Evolutionary conservation across 345 rosid species (phyloP), one percentile per base, ranked within the genome.

Genomic region (Kernera saxatilis): DNA sequence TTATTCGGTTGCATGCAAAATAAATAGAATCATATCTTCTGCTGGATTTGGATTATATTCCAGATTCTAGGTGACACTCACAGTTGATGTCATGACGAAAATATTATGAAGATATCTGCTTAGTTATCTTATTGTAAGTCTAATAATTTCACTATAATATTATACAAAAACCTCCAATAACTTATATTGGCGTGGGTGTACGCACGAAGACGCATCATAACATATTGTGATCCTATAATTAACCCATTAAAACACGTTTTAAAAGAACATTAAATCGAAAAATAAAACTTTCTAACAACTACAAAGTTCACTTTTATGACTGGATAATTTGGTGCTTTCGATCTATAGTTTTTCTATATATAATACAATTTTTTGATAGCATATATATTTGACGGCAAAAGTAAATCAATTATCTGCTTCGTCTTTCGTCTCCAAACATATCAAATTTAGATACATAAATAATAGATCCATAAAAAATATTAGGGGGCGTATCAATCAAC

Each of bases 41-140:
- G 27, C 22, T 75, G 65, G 78, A 74, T 74, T 25, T 75, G 61
- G 75, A 63, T 76, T 63, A 63, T 76, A 70, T 76, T 74, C 79
- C 46, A 53, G 52, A 69, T 63, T 70, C 37, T 29, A 54, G 27
- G 48, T 55, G 67, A 37, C 79, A 69, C 54, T 76, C 55, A 35
- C 54, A 55, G 48, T 64, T 70, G 75, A 69, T 70, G 75, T 69
- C 79, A 76, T 61, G 19, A 32, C 67, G 19, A 32, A 49, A 74
- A 32, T 18, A 67, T 30, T 40, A 48, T 55, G 66, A 54, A 70
- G 13, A 33, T 64, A 72, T 64, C 39, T 67, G 22, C 61, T 29
- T 37, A 13, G 30, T 40, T 45, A 66, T 26, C 52, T 29, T 57
- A 21, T 49, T 12, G 11, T n/a, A 55, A 19, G 26, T 27, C 44